These are phyloP conservation scores for Cladosporium sp. DNA, from an alignment of 2,329 filamentous ascomycete genomes.

Conservation along the genomic window DNA sequence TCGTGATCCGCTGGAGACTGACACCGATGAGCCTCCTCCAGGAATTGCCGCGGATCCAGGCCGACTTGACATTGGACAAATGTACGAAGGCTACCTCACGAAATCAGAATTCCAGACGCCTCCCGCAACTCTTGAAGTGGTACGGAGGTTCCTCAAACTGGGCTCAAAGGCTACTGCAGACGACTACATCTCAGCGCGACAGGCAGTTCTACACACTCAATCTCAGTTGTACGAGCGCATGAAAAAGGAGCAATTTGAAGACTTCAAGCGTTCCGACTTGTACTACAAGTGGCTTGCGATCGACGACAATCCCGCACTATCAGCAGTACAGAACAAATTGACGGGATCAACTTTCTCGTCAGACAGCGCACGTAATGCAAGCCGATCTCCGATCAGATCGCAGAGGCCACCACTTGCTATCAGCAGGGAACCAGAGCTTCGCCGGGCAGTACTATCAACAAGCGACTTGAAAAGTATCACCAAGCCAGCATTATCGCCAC, in stretches of 20 bases:
- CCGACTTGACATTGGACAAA: conserved; percentile 82
- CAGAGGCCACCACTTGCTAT: conserved; percentile 28
- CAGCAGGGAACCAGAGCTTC: conserved; percentile 49
- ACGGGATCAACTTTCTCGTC: conserved; percentile 22
- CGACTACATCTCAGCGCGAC: conserved; percentile 81
- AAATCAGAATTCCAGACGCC: conserved; percentile 79
- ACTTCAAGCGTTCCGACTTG: conserved; percentile 88
- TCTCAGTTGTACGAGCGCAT: conserved; percentile 81
- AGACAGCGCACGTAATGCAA: conserved; percentile 20
- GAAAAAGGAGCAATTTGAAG: conserved; percentile 75
- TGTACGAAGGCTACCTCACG: conserved; percentile 84
- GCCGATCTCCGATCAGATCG: conserved; percentile 23
- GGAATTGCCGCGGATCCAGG: conserved; percentile 68
- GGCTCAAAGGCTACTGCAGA: conserved; percentile 73
- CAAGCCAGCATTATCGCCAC: conserved; percentile 46
- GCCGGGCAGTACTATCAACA: conserved; percentile 61
- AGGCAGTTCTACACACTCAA: conserved; percentile 78
- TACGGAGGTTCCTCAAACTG: conserved; percentile 75
- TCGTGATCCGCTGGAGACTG: conserved; percentile 87
- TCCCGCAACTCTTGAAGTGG: conserved; percentile 65
- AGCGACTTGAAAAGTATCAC: conserved; percentile 56
- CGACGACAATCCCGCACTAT: conserved; percentile 59
- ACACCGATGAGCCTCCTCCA: conserved; percentile 64
- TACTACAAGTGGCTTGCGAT: conserved; percentile 96
- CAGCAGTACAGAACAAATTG: conserved; percentile 27